phyloP scores from a whole-genome alignment of 2,329 filamentous ascomycete genomes.

The Ascochyta clinopodiicola region DNA sequence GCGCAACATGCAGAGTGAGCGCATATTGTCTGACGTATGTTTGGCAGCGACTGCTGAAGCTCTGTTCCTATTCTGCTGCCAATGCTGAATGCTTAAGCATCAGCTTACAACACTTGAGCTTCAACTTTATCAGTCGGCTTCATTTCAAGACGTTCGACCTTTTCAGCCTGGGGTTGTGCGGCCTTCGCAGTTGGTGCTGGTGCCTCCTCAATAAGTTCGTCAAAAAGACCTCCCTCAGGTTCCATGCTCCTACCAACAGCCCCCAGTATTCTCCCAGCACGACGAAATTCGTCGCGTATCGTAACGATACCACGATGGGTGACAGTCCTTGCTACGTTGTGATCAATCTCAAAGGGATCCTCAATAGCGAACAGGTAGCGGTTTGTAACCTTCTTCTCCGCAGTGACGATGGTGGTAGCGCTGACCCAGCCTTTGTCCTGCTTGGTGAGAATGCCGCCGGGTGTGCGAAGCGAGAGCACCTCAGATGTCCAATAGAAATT shows the following conservation, averaged over 20 bases:
- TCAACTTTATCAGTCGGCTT: background rate
- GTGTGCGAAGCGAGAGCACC: constrained; percentile 77
- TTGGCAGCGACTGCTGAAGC: background rate
- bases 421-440: constrained; percentile 83
- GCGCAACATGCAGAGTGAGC: background rate
- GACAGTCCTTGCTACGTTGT: constrained; percentile 88
- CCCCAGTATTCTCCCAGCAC: constrained; percentile 71
- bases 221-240: constrained; percentile 46
- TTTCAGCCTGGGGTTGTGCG: background rate
- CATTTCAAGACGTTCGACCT: background rate
- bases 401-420: constrained; percentile 71
- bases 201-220: constrained; percentile 37
- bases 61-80: background rate
- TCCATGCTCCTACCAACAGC: constrained; percentile 32
- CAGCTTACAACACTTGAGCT: no score
- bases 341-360: constrained; percentile 86
- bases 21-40: no score
- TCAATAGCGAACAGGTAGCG: constrained; percentile 89
- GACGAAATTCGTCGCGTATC: constrained; percentile 83
- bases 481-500: constrained; percentile 82
- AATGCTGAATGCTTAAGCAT: background rate
- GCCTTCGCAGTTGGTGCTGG: constrained; percentile 9
- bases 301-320: constrained; percentile 81
- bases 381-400: constrained; percentile 74
- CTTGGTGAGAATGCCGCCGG: constrained; percentile 74